Conservation (phyloP, 352 stramenopile genomes). For the Phytophthora quininea region DNA sequence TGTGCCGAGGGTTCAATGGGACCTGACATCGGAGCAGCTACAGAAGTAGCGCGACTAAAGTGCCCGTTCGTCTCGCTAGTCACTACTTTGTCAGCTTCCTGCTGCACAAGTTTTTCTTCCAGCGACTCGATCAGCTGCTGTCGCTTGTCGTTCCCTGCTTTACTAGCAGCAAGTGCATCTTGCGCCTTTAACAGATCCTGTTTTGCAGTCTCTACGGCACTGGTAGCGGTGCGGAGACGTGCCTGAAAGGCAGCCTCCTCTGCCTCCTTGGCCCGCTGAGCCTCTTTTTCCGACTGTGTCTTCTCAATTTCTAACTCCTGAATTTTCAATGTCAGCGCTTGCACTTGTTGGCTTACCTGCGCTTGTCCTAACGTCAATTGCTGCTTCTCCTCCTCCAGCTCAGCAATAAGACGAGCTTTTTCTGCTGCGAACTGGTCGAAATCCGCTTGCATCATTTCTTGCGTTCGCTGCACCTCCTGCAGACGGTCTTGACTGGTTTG, state of each 20-base stretch:
- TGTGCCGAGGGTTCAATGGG: conserved; percentile 4
- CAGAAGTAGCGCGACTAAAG: background rate
- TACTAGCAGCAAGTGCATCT: conserved; percentile 24
- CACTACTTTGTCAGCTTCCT: background rate
- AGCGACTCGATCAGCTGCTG: conserved; percentile 32
- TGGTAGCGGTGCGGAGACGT: conserved; percentile 21
- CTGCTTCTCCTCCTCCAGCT: conserved; percentile 31
- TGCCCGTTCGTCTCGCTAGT: too few species aligned
- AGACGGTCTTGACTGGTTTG: conserved; percentile 20
- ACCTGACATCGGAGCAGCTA: background rate
- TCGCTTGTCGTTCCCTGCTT: conserved; percentile 32
- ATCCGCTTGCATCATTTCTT: conserved; percentile 46
- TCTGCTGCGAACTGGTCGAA: conserved; percentile 39
- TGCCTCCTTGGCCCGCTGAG: conserved; percentile 26
- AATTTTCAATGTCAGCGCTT: conserved; percentile 23
- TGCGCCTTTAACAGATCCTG: conserved; percentile 30
- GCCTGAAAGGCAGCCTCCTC: conserved; percentile 29
- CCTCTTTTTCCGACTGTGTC: conserved; percentile 15
- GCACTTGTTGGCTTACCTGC: conserved; percentile 16
- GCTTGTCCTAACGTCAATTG: conserved; percentile 17
- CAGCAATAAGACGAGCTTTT: conserved; percentile 28
- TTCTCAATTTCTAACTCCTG: conserved; percentile 36
- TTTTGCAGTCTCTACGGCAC: conserved; percentile 19
- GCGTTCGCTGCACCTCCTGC: conserved; percentile 33
- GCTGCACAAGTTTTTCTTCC: conserved; percentile 28